phyloP scores from a whole-genome alignment of 129 eudicot species.

The sunflower (Helianthus annuus) region DNA sequence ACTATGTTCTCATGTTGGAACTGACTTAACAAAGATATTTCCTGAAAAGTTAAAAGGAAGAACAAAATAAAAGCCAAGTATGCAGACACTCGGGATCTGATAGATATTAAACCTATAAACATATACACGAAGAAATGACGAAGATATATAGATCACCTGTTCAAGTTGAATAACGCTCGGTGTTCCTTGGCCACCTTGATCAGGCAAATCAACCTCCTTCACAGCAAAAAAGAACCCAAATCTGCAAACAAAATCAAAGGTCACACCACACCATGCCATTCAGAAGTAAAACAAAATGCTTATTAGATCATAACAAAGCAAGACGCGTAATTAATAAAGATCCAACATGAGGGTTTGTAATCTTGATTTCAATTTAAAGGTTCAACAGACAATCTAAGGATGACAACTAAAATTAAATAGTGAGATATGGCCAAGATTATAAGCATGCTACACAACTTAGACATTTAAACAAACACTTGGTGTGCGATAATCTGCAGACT shows the following conservation, averaged over 20 bases:
- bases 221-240: conserved; percentile 68
- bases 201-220: conserved; percentile 62
- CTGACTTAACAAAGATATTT: conserved; percentile 65
- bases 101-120: neutral
- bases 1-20: conserved; percentile 78
- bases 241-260: conserved; percentile 37
- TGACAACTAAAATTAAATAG: neutral
- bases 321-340: neutral
- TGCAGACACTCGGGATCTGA: conserved; percentile 13
- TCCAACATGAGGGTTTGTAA: neutral
- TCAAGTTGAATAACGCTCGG: conserved; percentile 57
- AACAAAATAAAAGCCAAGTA: conserved; percentile 12
- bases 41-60: conserved; percentile 45
- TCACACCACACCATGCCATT: neutral
- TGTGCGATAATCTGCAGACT: neutral
- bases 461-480: neutral
- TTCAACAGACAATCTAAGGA: too few relatives aligned
- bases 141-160: conserved; percentile 38
- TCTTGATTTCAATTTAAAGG: neutral
- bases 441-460: neutral
- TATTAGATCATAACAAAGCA: too few relatives aligned
- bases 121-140: neutral
- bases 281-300: too few relatives aligned
- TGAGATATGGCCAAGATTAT: neutral
- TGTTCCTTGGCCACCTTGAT: conserved; percentile 43